Evolutionary conservation across 2,329 filamentous ascomycete species (phyloP).

Genomic region (Fusarium papillatum): DNA sequence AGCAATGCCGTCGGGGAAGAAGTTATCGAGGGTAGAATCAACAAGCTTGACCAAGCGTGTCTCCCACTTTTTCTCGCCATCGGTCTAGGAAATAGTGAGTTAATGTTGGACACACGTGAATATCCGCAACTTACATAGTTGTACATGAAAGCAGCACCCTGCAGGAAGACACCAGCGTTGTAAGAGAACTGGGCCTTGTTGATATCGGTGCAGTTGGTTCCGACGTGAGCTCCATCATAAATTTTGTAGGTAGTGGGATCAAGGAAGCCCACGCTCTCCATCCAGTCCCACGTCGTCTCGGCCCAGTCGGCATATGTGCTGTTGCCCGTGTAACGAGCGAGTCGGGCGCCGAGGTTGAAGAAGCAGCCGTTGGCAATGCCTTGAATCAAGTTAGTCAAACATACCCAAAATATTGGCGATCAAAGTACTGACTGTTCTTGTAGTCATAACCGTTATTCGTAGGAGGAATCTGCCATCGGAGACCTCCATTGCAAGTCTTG

Average conservation of each 20-base stretch:
- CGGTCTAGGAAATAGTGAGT: constrained; percentile 53
- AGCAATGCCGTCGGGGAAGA: constrained; percentile 70
- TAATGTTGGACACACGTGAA: neutral
- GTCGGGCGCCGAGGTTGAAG: constrained; percentile 76
- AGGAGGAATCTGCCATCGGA: constrained; percentile 83
- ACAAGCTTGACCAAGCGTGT: constrained; percentile 58
- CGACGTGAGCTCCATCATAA: constrained; percentile 69
- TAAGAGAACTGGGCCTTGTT: constrained; percentile 72
- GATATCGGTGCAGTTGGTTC: constrained; percentile 66
- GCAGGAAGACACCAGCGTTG: constrained; percentile 69
- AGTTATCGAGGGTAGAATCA: constrained; percentile 55
- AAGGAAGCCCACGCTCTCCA: constrained; percentile 68
- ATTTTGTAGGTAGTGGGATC: constrained; percentile 70
- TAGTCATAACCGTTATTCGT: constrained; percentile 84
- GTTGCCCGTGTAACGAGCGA: constrained; percentile 79
- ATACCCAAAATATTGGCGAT: too few relatives aligned
- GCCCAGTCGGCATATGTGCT: constrained; percentile 75
- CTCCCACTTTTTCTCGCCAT: constrained; percentile 65
- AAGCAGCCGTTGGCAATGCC: constrained; percentile 72
- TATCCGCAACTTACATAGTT: constrained; percentile 59
- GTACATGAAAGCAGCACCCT: constrained; percentile 75
- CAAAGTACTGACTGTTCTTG: constrained; percentile 67
- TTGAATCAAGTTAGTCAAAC: constrained; percentile 22
- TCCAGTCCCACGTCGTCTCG: constrained; percentile 74
- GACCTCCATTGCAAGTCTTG: constrained; percentile 67